These are phyloP conservation scores for Mortierella sp. DNA, from an alignment of 371 early-diverging fungal genomes.

Conservation along the genomic window DNA sequence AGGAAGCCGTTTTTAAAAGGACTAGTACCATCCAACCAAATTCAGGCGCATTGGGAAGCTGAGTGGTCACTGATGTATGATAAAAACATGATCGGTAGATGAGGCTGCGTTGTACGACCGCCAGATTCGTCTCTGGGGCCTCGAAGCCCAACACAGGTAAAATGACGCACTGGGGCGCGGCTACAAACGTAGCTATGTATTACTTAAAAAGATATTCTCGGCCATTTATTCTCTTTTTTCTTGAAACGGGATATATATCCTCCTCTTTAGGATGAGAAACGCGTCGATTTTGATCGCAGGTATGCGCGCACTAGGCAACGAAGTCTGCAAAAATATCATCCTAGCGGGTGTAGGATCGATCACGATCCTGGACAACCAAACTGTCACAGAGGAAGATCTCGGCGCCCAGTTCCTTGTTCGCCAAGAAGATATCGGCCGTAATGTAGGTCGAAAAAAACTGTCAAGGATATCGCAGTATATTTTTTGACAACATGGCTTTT, in stretches of 20 bases:
- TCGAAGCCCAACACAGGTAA: constrained; percentile 91
- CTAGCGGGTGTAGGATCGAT: constrained; percentile 89
- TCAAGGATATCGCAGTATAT: neutral
- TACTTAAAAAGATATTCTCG: neutral
- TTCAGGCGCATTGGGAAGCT: too few relatives aligned
- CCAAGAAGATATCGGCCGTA: constrained; percentile 72
- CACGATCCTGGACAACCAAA: constrained; percentile 72
- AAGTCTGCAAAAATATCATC: constrained; percentile 91
- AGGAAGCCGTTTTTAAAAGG: neutral
- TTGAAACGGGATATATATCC: neutral
- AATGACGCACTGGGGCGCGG: too few relatives aligned
- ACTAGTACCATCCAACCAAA: too few relatives aligned
- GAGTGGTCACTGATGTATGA: too few relatives aligned
- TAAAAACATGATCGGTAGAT: constrained; percentile 71
- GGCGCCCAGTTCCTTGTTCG: constrained; percentile 83
- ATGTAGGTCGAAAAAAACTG: constrained; percentile 56
- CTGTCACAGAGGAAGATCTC: constrained; percentile 73
- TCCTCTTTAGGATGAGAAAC: constrained; percentile 77
- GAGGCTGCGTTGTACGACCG: constrained; percentile 94
- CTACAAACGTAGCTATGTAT: too few relatives aligned
- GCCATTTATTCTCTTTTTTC: neutral
- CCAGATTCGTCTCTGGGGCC: constrained; percentile 96
- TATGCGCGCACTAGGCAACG: constrained; percentile 76
- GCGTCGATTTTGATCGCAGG: constrained; percentile 79
- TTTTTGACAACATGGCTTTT: neutral